Evolutionary conservation across 805 yeast species (phyloP).

Genomic region (Yarrowia divulgata): DNA sequence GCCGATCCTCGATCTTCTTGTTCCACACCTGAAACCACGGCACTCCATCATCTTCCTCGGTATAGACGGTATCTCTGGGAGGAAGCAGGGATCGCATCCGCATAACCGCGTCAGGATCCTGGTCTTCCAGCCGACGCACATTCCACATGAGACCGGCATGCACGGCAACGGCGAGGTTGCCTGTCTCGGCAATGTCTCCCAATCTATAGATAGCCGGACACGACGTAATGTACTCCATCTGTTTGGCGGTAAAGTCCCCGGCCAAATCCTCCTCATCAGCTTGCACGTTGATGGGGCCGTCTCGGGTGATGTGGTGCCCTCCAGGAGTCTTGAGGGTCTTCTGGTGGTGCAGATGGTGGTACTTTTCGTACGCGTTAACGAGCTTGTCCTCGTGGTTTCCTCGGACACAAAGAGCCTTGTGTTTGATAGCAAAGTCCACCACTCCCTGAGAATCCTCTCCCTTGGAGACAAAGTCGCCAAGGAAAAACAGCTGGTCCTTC

Average conservation of each 20-base stretch:
- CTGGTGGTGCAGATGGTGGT: constrained; percentile 52
- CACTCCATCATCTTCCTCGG: constrained; percentile 56
- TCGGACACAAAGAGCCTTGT: constrained; percentile 72
- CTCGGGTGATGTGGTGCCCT: constrained; percentile 21
- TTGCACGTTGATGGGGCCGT: background rate
- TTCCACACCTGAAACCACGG: constrained; percentile 70
- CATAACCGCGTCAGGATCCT: constrained; percentile 67
- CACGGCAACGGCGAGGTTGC: constrained; percentile 63
- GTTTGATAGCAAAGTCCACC: constrained; percentile 65
- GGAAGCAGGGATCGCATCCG: constrained; percentile 74
- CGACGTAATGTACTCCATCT: constrained; percentile 63
- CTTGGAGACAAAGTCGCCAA: constrained; percentile 87
- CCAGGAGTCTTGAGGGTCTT: constrained; percentile 42
- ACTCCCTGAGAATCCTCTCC: constrained; percentile 80
- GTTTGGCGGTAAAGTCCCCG: constrained; percentile 63
- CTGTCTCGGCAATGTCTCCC: constrained; percentile 60
- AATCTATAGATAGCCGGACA: constrained; percentile 70
- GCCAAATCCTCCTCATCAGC: constrained; percentile 54
- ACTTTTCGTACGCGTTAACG: constrained; percentile 67
- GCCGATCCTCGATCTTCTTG: constrained; percentile 51
- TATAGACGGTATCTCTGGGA: constrained; percentile 65
- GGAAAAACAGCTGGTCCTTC: constrained; percentile 65
- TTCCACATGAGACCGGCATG: constrained; percentile 87
- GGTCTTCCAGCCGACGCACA: constrained; percentile 58
- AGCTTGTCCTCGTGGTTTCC: constrained; percentile 90